These are phyloP conservation scores for Thuidium tamariscinum DNA, from an alignment of 225 moss, liverwort and hornwort genomes.

Conservation along the genomic window DNA sequence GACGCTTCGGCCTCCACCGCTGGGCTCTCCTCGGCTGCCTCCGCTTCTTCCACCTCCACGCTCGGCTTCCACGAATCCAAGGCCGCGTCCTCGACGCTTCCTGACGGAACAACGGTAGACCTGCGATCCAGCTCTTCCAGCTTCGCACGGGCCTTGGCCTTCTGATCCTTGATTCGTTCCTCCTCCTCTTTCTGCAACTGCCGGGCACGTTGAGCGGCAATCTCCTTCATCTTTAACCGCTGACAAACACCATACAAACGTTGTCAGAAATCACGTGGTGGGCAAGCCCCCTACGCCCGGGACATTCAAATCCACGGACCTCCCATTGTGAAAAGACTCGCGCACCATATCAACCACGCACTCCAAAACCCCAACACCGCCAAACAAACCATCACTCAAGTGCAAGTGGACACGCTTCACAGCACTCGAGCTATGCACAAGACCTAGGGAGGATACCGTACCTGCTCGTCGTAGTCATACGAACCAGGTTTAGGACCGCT, in stretches of 20 bases:
- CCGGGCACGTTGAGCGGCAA: constrained; percentile 71
- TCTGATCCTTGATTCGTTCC: constrained; percentile 90
- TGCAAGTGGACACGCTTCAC: neutral
- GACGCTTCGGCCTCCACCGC: constrained; percentile 6
- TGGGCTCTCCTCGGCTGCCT: constrained; percentile 8
- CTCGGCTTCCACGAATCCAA: neutral
- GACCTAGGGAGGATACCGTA: neutral
- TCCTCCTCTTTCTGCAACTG: constrained; percentile 93
- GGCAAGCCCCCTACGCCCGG: neutral
- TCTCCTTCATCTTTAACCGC: constrained; percentile 94
- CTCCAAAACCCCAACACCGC: too few relatives aligned
- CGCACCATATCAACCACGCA: neutral
- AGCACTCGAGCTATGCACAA: neutral
- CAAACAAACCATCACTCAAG: neutral
- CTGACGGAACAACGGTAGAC: constrained; percentile 14
- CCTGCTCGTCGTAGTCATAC: constrained; percentile 89
- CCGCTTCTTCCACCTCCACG: constrained; percentile 9
- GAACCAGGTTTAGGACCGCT: constrained; percentile 21
- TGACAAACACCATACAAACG: neutral
- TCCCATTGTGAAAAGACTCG: neutral
- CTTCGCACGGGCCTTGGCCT: constrained; percentile 90
- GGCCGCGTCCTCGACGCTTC: constrained; percentile 11
- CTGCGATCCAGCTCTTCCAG: constrained; percentile 94
- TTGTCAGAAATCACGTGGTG: neutral
- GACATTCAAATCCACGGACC: neutral